Conservation (phyloP, 1,284 basidiomycete species). For the Puccinia polysora region DNA sequence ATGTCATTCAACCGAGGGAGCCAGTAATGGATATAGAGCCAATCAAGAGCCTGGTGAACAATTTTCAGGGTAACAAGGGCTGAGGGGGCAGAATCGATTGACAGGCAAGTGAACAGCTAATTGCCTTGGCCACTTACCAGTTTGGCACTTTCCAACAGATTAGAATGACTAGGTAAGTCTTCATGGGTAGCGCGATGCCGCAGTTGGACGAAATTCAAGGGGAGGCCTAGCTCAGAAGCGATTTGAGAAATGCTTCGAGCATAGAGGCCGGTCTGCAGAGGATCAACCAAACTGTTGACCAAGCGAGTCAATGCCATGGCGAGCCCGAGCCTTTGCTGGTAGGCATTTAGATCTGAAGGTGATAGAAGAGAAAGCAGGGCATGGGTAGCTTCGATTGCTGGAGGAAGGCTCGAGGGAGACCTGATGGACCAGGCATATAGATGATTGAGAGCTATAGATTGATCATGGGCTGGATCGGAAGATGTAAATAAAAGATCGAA, state of each 20-base stretch:
- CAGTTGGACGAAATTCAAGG: slow-evolving; percentile 84
- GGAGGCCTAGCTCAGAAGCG: slow-evolving; percentile 77
- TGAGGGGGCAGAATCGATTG: too few relatives aligned
- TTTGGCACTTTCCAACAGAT: slow-evolving; percentile 69
- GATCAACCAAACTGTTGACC: slow-evolving; percentile 77
- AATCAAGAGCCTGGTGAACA: slow-evolving; percentile 23
- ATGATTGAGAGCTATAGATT: slow-evolving; percentile 7
- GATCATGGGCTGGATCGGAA: background rate
- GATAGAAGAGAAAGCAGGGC: slow-evolving; percentile 64
- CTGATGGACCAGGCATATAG: slow-evolving; percentile 29
- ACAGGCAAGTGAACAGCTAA: too few relatives aligned
- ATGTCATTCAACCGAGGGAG: slow-evolving; percentile 8
- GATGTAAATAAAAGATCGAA: slow-evolving; percentile 68
- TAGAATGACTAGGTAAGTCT: slow-evolving; percentile 76
- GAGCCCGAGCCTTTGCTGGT: slow-evolving; percentile 58
- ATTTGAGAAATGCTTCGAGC: slow-evolving; percentile 86
- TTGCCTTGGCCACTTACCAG: slow-evolving; percentile 47
- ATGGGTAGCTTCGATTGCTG: slow-evolving; percentile 67
- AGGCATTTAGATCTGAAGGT: slow-evolving; percentile 49
- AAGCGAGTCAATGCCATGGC: slow-evolving; percentile 65
- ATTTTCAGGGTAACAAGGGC: background rate
- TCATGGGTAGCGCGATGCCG: slow-evolving; percentile 94
- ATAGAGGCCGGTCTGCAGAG: slow-evolving; percentile 72
- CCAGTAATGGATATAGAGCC: slow-evolving; percentile 32
- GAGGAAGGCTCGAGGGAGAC: slow-evolving; percentile 65